Evolutionary conservation across 352 stramenopile species (phyloP), one percentile per base, ranked within the genome.

Genomic region (Pythium aristosporum): DNA sequence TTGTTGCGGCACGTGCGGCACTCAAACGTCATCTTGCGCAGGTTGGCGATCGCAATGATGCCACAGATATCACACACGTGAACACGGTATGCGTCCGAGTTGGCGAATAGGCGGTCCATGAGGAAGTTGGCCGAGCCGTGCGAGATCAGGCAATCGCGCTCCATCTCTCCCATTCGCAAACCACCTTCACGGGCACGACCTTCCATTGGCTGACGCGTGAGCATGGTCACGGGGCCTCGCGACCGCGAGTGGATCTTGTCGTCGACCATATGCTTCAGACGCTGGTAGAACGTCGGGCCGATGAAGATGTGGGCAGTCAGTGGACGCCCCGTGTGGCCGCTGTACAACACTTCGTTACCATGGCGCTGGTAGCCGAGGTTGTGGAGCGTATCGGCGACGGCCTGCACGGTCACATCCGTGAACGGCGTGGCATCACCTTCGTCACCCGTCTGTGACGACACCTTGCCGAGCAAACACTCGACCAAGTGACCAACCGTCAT

Each of bases 401-500:
- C 96, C 63, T 99, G 97, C 37, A 99, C 97, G 25, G 96, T 98
- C 56, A 99, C 94, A 61, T 96, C 85, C 36, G 95, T 99, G 77
- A 99, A 99, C n/a, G 98, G 97, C 21, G 98, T 99, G 11, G 97
- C 97, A 80, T 99, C 97, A 67, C 97, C 97, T 79, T 99, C 96
- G 53, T 97, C 93, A 63, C 97, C 98, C 52, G 97, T 97, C 61
- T 99, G 94, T 16, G 96, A 96, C 23, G 87, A 97, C 53, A 99
- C 95, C 86, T 99, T 99, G 46, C 97, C 97, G 5, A 99, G 75
- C 28, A 99, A 76, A 95, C 97, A 99, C 80, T 99, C 98, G 75
- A 99, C 97, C 65, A 99, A 87, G 79, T 99, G 96, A 21, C 96
- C 98, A 71, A 99, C 99, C 41, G 98, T 99, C 98, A 99, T 99